Evolutionary conservation across 768 basidiomycete genomes (phyloP).

Genomic region (Hygrocybe punicea): DNA sequence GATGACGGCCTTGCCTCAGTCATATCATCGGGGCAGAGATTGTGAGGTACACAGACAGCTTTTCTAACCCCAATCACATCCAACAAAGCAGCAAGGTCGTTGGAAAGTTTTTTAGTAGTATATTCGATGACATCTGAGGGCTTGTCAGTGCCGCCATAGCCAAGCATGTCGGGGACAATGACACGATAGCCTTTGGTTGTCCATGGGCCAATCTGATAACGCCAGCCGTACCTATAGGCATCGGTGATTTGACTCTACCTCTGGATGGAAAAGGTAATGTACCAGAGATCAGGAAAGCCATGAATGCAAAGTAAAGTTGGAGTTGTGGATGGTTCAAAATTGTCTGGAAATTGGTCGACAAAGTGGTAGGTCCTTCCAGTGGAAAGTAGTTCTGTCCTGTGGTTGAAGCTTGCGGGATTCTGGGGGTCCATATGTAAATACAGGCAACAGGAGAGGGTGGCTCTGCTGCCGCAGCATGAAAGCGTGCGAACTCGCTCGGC

Average conservation of each 20-base stretch:
- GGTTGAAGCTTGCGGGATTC: constrained; percentile 48
- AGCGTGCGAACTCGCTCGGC: constrained; percentile 2
- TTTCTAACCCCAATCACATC: constrained; percentile 50
- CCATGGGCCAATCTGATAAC: constrained; percentile 72
- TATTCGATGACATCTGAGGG: constrained; percentile 54
- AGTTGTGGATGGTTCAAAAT: constrained; percentile 39
- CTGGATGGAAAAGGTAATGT: constrained; percentile 4
- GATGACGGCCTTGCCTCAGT: too few relatives aligned
- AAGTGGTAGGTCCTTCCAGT: constrained; percentile 69
- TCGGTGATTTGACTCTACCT: not conserved
- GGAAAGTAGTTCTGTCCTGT: constrained; percentile 47
- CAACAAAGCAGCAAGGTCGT: constrained; percentile 63
- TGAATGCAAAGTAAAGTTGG: constrained; percentile 70
- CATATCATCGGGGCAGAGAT: not conserved
- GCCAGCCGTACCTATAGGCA: constrained; percentile 63
- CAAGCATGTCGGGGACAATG: constrained; percentile 58
- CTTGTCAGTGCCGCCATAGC: constrained; percentile 66
- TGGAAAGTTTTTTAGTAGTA: constrained; percentile 54
- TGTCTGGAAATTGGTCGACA: constrained; percentile 59
- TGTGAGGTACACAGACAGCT: constrained; percentile 44
- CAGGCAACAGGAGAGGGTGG: not conserved
- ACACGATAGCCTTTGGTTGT: constrained; percentile 58
- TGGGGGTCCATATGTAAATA: constrained; percentile 38
- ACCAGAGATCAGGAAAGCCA: constrained; percentile 72
- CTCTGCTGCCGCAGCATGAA: not conserved